Conservation (phyloP, 116 monocot genomes). For the Trichopus zeylanicus region DNA sequence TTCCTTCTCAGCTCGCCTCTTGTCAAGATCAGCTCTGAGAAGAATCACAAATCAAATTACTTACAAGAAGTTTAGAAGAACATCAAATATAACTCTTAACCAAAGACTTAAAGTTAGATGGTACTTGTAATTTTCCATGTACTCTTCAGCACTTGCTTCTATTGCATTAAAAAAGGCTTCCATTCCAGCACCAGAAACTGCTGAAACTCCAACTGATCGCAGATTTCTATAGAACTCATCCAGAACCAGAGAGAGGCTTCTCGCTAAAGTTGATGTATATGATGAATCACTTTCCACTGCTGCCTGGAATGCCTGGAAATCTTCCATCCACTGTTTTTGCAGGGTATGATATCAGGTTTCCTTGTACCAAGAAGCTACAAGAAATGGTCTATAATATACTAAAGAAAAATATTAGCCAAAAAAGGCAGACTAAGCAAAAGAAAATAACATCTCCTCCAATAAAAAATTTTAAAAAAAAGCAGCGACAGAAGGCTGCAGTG, state of each 20-base stretch:
- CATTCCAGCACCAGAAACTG: conserved; percentile 77
- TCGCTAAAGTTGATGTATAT: conserved; percentile 64
- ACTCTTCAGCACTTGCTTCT: conserved; percentile 73
- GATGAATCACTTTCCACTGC: conserved; percentile 74
- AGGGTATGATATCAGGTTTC: conserved; percentile 5
- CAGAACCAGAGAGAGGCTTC: conserved; percentile 80
- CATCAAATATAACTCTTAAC: neutral
- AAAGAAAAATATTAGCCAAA: neutral
- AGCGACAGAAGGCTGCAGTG: too few relatives aligned
- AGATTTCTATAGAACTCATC: conserved; percentile 97
- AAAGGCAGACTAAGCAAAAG: too few relatives aligned
- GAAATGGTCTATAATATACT: neutral
- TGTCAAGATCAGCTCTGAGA: conserved; percentile 88
- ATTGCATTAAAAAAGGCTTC: conserved; percentile 75
- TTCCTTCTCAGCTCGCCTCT: conserved; percentile 78
- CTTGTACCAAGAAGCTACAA: neutral
- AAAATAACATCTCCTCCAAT: neutral
- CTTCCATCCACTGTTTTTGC: conserved; percentile 85
- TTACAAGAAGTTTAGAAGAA: too few relatives aligned
- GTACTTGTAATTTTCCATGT: conserved; percentile 92
- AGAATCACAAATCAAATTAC: neutral
- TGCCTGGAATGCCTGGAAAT: conserved; percentile 84
- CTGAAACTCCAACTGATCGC: conserved; percentile 83
- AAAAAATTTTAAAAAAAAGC: neutral
- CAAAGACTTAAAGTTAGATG: neutral